Conservation (phyloP, 2,329 filamentous ascomycete species). For the Leptographium lundbergii region DNA sequence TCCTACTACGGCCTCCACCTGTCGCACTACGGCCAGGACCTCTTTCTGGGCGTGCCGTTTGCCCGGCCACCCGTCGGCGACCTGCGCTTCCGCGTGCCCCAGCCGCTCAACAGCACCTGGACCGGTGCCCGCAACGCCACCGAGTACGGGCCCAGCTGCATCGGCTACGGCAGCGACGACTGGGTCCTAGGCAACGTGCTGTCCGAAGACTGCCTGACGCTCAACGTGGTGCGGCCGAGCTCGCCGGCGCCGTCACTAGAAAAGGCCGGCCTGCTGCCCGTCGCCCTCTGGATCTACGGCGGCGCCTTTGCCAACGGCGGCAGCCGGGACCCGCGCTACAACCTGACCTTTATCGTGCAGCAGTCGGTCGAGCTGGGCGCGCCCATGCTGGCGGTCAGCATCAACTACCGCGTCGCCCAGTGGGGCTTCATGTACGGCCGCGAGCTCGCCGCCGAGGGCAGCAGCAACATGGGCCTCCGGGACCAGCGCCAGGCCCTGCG, state of each 20-base stretch:
- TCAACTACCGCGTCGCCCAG: constrained; percentile 33
- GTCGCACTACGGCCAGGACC: constrained; percentile 29
- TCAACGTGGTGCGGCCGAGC: constrained; percentile 4
- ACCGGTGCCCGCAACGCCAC: constrained; percentile 26
- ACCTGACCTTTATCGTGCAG: constrained; percentile 43
- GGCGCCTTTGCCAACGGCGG: constrained; percentile 21
- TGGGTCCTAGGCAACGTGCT: not conserved
- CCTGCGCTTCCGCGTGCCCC: constrained; percentile 18
- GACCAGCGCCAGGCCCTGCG: constrained; percentile 35
- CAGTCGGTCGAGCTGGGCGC: constrained; percentile 27
- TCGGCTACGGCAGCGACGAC: constrained; percentile 31
- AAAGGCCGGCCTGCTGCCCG: not conserved
- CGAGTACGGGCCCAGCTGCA: constrained; percentile 31
- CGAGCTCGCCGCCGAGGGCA: constrained; percentile 28
- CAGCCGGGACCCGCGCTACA: constrained; percentile 37
- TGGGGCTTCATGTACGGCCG: constrained; percentile 40
- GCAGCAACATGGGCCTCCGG: constrained; percentile 35
- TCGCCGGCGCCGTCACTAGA: too few relatives aligned
- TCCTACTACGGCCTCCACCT: constrained; percentile 22
- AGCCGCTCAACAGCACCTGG: constrained; percentile 27
- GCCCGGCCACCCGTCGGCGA: constrained; percentile 23
- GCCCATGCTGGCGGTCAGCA: constrained; percentile 30
- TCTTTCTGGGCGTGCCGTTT: constrained; percentile 44
- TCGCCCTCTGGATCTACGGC: constrained; percentile 4
- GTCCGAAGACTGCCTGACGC: constrained; percentile 6